phyloP scores from a whole-genome alignment of 805 yeast genomes.

The Candida sakaeoensis region DNA sequence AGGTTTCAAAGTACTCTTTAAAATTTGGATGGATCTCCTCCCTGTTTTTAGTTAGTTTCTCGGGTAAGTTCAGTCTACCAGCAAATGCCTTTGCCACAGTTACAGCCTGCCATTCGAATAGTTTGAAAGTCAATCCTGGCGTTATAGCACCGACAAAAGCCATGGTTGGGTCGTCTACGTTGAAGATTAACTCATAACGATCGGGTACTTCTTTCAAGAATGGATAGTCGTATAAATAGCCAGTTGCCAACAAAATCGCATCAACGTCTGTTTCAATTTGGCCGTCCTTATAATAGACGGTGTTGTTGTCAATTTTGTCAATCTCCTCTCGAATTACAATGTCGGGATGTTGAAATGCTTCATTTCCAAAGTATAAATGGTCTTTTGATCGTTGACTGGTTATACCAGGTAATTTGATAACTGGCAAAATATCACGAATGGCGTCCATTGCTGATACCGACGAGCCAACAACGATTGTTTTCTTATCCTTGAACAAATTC shows the following conservation, averaged over 20 bases:
- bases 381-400: constrained; percentile 8
- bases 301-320: constrained; percentile 13
- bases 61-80: constrained; percentile 28
- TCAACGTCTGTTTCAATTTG: constrained; percentile 20
- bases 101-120: constrained; percentile 40
- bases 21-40: constrained; percentile 19
- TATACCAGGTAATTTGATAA: constrained; percentile 14
- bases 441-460: constrained; percentile 72
- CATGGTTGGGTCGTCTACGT: constrained; percentile 28
- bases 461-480: constrained; percentile 37
- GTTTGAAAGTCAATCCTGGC: constrained; percentile 37
- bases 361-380: constrained; percentile 15
- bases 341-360: constrained; percentile 8
- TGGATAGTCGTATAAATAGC: constrained; percentile 33
- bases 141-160: constrained; percentile 34
- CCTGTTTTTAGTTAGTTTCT: constrained; percentile 24
- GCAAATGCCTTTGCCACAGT: constrained; percentile 29
- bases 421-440: constrained; percentile 18
- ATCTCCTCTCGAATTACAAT: constrained; percentile 8
- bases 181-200: constrained; percentile 31
- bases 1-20: constrained; percentile 19
- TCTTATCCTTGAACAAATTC: constrained; percentile 28
- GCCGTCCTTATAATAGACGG: constrained; percentile 27
- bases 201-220: constrained; percentile 27
- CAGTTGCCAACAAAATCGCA: constrained; percentile 32